Evolutionary conservation across 768 basidiomycete genomes (phyloP), one percentile per base, ranked within the genome.

Genomic region (Pulveroboletus sp.): DNA sequence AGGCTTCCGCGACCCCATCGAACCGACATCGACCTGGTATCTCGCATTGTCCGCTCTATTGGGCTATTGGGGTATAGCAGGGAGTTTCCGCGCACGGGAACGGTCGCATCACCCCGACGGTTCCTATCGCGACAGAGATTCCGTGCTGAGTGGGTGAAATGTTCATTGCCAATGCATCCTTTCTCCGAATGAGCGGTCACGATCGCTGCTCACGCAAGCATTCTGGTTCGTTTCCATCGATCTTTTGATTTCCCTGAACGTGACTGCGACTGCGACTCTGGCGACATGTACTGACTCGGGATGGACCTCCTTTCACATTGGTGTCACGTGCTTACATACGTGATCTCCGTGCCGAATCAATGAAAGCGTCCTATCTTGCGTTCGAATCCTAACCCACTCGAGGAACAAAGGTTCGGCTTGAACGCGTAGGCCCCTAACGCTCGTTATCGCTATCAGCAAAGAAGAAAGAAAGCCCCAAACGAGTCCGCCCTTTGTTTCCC

Each of bases 51-150:
- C 36, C 47, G 52, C 60, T 56, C 27, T 17, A 57, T 52, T 31
- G 50, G 63, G 62, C n/a, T n/a, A n/a, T n/a, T n/a, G n/a, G n/a
- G n/a, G 32, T 57, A 65, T 51, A 53, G 59, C 41, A 40, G 18
- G 8, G 6, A 14, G n/a, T 41, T 53, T 63, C 53, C 49, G 41
- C 27, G 35, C 45, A 39, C 28, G 47, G 39, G n/a, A 48, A 51
- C 39, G 27, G 30, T 48, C 43, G 36, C 51, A 51, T 51, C 50
- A 45, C n/a, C 14, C 10, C 35, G 43, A 31, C 45, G n/a, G 51
- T 59, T 52, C 41, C 39, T 36, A 31, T 53, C 57, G 47, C 40
- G 21, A 51, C 53, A 47, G 52, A 56, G 49, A 28, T 55, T 44
- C 43, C 43, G 48, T 47, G 4, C 41, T 5, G 17, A 31, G 40